Evolutionary conservation across 1,139 yeast genomes (phyloP).

Genomic region (Komagataea norvegica): DNA sequence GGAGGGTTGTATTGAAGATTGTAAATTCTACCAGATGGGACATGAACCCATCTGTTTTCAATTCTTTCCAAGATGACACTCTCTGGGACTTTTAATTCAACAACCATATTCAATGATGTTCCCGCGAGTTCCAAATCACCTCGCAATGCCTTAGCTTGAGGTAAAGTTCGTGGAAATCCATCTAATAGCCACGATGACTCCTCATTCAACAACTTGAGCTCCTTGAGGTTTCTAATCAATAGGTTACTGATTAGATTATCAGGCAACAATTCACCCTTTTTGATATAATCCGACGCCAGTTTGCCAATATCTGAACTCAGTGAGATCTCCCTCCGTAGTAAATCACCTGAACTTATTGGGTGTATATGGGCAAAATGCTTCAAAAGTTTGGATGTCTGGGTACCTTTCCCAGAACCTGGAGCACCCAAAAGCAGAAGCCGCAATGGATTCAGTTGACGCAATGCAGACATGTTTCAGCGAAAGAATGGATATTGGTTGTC

Average conservation of each 20-base stretch:
- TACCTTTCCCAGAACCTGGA: slow-evolving; percentile 94
- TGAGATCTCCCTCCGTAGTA: slow-evolving; percentile 64
- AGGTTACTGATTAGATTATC: slow-evolving; percentile 62
- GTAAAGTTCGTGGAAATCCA: slow-evolving; percentile 82
- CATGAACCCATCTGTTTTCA: slow-evolving; percentile 81
- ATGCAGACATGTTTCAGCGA: slow-evolving; percentile 6
- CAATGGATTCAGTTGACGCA: slow-evolving; percentile 36
- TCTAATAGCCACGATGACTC: slow-evolving; percentile 69
- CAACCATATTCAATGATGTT: slow-evolving; percentile 61
- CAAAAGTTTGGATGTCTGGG: slow-evolving; percentile 66
- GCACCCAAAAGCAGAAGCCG: slow-evolving; percentile 79
- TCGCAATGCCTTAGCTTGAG: slow-evolving; percentile 64
- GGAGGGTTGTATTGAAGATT: slow-evolving; percentile 89
- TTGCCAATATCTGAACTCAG: slow-evolving; percentile 51
- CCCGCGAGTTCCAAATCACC: slow-evolving; percentile 36
- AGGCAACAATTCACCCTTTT: slow-evolving; percentile 66
- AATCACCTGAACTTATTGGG: slow-evolving; percentile 79
- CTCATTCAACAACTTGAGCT: slow-evolving; percentile 42
- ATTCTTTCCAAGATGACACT: slow-evolving; percentile 73
- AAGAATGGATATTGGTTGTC: too few species aligned
- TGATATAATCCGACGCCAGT: slow-evolving; percentile 52
- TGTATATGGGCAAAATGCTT: slow-evolving; percentile 44
- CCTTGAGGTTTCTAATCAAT: slow-evolving; percentile 46
- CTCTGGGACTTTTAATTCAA: slow-evolving; percentile 81
- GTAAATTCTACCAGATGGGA: slow-evolving; percentile 80